These are phyloP conservation scores for Metschnikowia sp. DNA, from an alignment of 805 yeast species.

Conservation along the genomic window DNA sequence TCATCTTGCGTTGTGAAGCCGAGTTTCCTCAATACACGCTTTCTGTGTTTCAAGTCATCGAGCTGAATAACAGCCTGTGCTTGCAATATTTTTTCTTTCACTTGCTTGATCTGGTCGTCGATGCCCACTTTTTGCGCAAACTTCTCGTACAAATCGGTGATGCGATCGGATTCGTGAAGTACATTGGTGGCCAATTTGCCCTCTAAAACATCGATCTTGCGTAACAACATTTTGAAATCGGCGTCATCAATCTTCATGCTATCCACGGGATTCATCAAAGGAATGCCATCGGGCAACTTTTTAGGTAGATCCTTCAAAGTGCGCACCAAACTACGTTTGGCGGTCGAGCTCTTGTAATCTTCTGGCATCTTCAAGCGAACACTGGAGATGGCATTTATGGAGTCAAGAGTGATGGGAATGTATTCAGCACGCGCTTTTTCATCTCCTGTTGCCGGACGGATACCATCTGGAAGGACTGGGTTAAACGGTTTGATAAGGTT, in stretches of 20 bases:
- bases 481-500: slow-evolving; percentile 73
- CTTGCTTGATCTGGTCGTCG: slow-evolving; percentile 51
- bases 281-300: slow-evolving; percentile 87
- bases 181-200: slow-evolving; percentile 70
- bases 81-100: slow-evolving; percentile 66
- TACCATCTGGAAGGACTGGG: slow-evolving; percentile 82
- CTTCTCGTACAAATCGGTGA: slow-evolving; percentile 59
- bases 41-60: slow-evolving; percentile 90
- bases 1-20: slow-evolving; percentile 87
- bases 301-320: slow-evolving; percentile 76
- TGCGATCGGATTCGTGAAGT: slow-evolving; percentile 55
- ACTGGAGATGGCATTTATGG: slow-evolving; percentile 73
- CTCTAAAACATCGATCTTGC: slow-evolving; percentile 81
- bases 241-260: slow-evolving; percentile 90
- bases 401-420: slow-evolving; percentile 79
- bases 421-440: slow-evolving; percentile 73
- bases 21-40: slow-evolving; percentile 85
- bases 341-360: slow-evolving; percentile 53
- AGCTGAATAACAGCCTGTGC: slow-evolving; percentile 91
- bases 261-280: slow-evolving; percentile 84
- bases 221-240: slow-evolving; percentile 65
- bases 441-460: slow-evolving; percentile 74
- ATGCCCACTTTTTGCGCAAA: slow-evolving; percentile 65
- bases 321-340: slow-evolving; percentile 61
- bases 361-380: slow-evolving; percentile 81